These are phyloP conservation scores for Quercus berberidifolia DNA, from an alignment of 306 rosid genomes.

Conservation along the genomic window DNA sequence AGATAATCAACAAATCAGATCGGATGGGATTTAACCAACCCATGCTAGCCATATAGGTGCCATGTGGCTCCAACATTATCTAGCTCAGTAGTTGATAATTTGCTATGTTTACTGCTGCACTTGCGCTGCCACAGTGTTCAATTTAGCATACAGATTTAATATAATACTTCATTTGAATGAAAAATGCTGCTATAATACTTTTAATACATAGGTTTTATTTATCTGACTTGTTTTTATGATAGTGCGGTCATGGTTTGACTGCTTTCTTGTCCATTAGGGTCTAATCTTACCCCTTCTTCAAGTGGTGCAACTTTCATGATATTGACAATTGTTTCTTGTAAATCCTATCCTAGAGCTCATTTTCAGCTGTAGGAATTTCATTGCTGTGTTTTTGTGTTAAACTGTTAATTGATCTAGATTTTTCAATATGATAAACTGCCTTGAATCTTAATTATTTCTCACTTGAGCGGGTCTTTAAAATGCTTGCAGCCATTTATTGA, in stretches of 20 bases:
- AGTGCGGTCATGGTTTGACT: neutral
- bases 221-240: neutral
- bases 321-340: neutral
- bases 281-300: neutral
- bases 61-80: too few relatives aligned
- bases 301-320: neutral
- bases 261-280: too few relatives aligned
- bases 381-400: neutral
- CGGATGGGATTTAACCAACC: too few relatives aligned
- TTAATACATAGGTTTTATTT: neutral
- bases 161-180: neutral
- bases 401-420: neutral
- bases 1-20: too few relatives aligned
- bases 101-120: neutral
- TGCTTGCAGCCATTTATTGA: conserved; percentile 84
- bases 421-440: neutral
- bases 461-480: conserved; percentile 4
- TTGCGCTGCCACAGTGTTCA: neutral
- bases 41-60: too few relatives aligned
- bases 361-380: neutral
- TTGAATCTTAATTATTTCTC: conserved; percentile 8
- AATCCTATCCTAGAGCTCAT: neutral
- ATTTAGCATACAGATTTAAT: neutral
- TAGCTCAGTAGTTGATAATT: neutral
- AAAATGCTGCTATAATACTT: neutral